A percentile compares a stretch with the other conserved stretches of the same genome.
These are phyloP conservation scores for Chenopodium formosanum DNA, from an alignment of 148 eudicot genomes.

Conservation along the genomic window DNA sequence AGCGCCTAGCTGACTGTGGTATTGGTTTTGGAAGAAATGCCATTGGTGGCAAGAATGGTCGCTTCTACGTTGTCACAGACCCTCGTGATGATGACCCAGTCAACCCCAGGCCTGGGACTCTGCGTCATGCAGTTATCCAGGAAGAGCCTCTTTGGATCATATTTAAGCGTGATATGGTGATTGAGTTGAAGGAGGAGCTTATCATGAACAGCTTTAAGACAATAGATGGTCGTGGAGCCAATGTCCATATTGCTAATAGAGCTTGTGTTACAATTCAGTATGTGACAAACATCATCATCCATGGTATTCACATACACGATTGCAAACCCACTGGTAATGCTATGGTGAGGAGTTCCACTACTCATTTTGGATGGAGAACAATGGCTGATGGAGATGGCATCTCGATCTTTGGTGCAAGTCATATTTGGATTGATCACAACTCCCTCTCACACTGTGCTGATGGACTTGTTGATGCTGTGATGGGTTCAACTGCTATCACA, in stretches of 20 bases:
- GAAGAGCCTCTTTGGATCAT: constrained; percentile 78
- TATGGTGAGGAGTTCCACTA: constrained; percentile 75
- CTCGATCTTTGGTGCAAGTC: constrained; percentile 84
- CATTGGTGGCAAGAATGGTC: constrained; percentile 77
- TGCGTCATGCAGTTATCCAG: constrained; percentile 83
- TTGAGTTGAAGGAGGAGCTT: constrained; percentile 71
- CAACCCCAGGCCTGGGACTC: constrained; percentile 81
- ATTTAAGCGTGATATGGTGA: constrained; percentile 81
- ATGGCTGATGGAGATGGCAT: constrained; percentile 89
- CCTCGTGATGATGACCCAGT: constrained; percentile 68
- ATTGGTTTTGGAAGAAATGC: constrained; percentile 90
- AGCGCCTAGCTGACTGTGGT: constrained; percentile 74
- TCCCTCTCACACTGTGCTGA: constrained; percentile 83
- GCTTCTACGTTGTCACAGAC: constrained; percentile 75
- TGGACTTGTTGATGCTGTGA: constrained; percentile 85
- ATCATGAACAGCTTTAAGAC: constrained; percentile 94
- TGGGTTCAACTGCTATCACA: constrained; percentile 91
- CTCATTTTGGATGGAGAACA: constrained; percentile 87
- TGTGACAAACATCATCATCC: constrained; percentile 75
- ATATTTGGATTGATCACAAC: constrained; percentile 85
- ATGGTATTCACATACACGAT: constrained; percentile 80
- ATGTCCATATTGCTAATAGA: constrained; percentile 80
- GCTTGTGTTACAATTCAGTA: constrained; percentile 78
- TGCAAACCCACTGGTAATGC: constrained; percentile 88
- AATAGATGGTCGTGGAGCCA: constrained; percentile 78